Base-by-base conservation (phyloP, 129 eudicot species). In the Saposhnikovia divaricata region DNA sequence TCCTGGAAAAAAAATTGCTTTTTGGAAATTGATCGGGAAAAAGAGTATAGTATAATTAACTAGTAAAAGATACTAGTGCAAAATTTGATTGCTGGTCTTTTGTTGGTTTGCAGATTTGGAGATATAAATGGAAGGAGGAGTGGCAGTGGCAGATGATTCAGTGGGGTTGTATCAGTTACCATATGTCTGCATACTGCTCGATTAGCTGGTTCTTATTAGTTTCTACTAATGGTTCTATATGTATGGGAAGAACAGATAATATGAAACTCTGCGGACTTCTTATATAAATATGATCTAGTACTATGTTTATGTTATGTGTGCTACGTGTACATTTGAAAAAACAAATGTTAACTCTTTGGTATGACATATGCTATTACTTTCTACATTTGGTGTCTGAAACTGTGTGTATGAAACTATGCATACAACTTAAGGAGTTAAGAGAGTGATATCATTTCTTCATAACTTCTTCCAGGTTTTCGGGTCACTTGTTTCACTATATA, bases 31-130 rank as follows among this genome's bases (percentile, higher is more conserved):
- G 45, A 43, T 43, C 45, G 0, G 1, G 45, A 43, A 43, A 40
- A 40, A 40, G 43, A 40, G 43, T 40, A 40, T 34, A 34, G 37
- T 34, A 6, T 40, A 40, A 43, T 10, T 43, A 43, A 43, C 45
- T 43, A 43, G 45, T 43, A 43, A 43, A 9, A 43, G 45, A 43
- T 43, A 18, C 7, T 2, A 45, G 21, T 47, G 59, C 42, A 47
- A 45, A 43, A 40, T 28, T 78, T 78, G 28, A 37, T 44, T 23
- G 31, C 6, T 46, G 28, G 28, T 69, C 9, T 65, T 78, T 39
- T 82, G 59, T 55, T 50, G 69, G 53, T 50, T 74, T 77, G 81
- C 92, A 89, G 92, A 85, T 83, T 48, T 83, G 82, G 81, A 80
- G 82, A 48, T 47, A 61, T 63, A 74, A 77, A 25, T 43, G 79